A percentile compares a stretch with the other conserved stretches of the same genome.
phyloP scores from a whole-genome alignment of 164 flowering plant genomes.

The Kingdonia uniflora region DNA sequence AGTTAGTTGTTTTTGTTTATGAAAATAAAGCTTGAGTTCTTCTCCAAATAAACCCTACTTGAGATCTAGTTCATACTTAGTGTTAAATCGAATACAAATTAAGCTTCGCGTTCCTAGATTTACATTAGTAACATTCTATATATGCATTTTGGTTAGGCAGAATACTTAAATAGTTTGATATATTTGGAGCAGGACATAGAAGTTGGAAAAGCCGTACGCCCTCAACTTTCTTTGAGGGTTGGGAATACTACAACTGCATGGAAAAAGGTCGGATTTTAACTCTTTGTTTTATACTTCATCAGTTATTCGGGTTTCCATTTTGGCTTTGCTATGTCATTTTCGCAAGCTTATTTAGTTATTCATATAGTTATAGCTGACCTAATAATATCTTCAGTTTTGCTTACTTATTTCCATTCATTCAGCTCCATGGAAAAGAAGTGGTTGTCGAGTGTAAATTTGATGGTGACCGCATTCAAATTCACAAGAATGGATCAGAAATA shows the following conservation, averaged over 20 bases:
- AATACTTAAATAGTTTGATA: no score
- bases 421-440: constrained; percentile 94
- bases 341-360: no score
- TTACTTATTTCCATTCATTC: constrained; percentile 3
- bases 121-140: no score
- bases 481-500: constrained; percentile 67
- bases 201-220: constrained; percentile 92
- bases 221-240: constrained; percentile 77
- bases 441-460: constrained; percentile 96
- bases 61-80: no score
- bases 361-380: no score
- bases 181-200: constrained; percentile 95
- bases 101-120: no score
- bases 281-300: not conserved
- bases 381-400: not conserved
- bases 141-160: no score
- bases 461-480: constrained; percentile 95
- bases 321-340: no score
- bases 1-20: no score
- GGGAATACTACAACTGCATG: constrained; percentile 64
- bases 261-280: constrained; percentile 60
- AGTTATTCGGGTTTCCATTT: not conserved
- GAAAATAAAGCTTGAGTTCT: no score
- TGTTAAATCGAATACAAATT: no score
- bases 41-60: no score